Base-by-base conservation (phyloP, 1,139 yeast species). In the Scheffersomyces illinoinensis region DNA sequence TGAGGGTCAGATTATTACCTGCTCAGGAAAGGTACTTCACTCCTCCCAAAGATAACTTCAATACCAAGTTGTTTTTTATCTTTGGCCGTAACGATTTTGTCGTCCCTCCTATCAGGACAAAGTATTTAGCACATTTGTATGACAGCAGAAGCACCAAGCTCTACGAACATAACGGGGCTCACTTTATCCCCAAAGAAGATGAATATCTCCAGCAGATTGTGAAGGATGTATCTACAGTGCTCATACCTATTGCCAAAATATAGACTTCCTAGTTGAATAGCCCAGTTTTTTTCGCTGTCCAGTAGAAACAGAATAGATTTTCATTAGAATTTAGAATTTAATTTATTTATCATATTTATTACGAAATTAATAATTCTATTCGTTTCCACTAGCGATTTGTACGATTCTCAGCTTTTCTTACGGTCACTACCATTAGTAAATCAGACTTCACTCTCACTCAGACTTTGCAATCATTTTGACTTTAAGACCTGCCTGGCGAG, bases 131-230 rank as follows among this genome's bases (percentile, higher is more conserved):
- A 4, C 58, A 62, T 2, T 59, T 72, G 8, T 78, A 68, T 53
- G 58, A 62, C 1, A 43, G 47, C 19, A 53, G 58, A 2, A 58
- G 64, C 12, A 66, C 70, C 4, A 62, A 58, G 21, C 59, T 60
- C 12, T 67, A 75, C 53, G 68, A 63, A 56, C 81, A 76, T 58
- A 79, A 75, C 8, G 83, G 82, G 1, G 81, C 78, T 1, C 84
- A 80, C 62, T 72, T 68, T 64, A 66, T 79, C 46, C 83, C 81
- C 12, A 74, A 71, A 71, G 61, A 70, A 68, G 61, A 69, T 69
- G 58, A 67, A 47, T 73, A 76, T 59, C 62, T 75, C 52, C 59
- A 59, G 14, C 76, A 76, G 5, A 65, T 77, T 3, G 66, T 76
- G 24, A 24, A 48, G n/a, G 21, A 48, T 10, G 24, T 33, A 12